Evolutionary conservation across 768 basidiomycete species (phyloP).

Genomic region (Pleurotus ostreatus): DNA sequence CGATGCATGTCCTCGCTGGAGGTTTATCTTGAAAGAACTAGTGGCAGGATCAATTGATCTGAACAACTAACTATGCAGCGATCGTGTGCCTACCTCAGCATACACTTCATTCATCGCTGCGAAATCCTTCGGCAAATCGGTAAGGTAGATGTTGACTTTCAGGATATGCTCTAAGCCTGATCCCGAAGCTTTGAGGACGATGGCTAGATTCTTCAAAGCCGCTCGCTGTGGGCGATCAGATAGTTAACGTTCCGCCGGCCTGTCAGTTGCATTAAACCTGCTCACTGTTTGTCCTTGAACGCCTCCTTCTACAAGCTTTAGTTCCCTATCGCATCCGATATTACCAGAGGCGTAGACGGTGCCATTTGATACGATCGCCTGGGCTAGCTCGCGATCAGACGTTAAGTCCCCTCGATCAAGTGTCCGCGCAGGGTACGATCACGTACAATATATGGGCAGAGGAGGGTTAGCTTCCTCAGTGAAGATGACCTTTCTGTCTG

Average conservation of each 20-base stretch:
- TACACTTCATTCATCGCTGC: slow-evolving; percentile 36
- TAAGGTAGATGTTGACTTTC: slow-evolving; percentile 38
- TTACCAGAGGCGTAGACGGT: slow-evolving; percentile 35
- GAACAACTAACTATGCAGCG: neutral
- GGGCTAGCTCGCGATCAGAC: slow-evolving; percentile 19
- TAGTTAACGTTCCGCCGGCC: neutral
- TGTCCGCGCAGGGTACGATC: neutral
- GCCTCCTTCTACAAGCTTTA: slow-evolving; percentile 29
- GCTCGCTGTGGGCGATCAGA: slow-evolving; percentile 20
- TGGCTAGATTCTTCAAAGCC: slow-evolving; percentile 33
- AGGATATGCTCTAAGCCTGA: slow-evolving; percentile 37
- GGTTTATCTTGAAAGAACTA: slow-evolving; percentile 47
- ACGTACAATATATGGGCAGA: slow-evolving; percentile 32
- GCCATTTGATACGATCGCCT: slow-evolving; percentile 33
- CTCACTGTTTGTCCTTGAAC: slow-evolving; percentile 32
- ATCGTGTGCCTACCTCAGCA: slow-evolving; percentile 20
- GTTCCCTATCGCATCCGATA: slow-evolving; percentile 30
- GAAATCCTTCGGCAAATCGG: slow-evolving; percentile 33
- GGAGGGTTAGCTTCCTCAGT: slow-evolving; percentile 29
- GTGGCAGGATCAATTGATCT: too few species aligned
- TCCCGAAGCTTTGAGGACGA: slow-evolving; percentile 37
- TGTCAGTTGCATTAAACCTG: neutral
- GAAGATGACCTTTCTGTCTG: slow-evolving; percentile 21
- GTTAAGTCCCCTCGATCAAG: neutral
- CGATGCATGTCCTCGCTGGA: slow-evolving; percentile 58